Percentiles rank a stretch among this genome's conserved stretches.
phyloP scores from a whole-genome alignment of 2,329 filamentous ascomycete genomes.

The Didymella exigua region DNA sequence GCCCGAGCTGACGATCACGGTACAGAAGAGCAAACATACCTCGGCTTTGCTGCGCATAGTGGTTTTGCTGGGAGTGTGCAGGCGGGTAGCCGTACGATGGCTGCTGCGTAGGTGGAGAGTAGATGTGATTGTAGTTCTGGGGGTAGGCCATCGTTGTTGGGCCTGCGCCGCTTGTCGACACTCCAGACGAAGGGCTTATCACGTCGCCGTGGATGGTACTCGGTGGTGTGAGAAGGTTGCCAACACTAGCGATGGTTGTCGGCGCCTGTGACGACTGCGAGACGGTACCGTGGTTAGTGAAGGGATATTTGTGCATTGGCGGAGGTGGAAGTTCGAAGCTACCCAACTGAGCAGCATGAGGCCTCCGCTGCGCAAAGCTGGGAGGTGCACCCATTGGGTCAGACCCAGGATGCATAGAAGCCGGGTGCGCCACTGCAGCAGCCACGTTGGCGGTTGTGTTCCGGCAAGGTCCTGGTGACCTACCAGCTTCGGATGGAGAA shows the following conservation, averaged over 20 bases:
- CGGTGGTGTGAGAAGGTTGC: constrained; percentile 67
- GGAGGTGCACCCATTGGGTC: constrained; percentile 65
- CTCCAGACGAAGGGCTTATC: constrained; percentile 66
- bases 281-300: constrained; percentile 46
- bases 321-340: constrained; percentile 70
- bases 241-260: constrained; percentile 58
- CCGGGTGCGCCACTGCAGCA: constrained; percentile 64
- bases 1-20: constrained; percentile 59
- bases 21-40: constrained; percentile 61
- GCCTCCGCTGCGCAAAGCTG: constrained; percentile 73
- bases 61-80: constrained; percentile 38
- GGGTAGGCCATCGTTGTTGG: constrained; percentile 65
- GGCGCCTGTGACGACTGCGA: constrained; percentile 56
- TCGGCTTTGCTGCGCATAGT: constrained; percentile 38
- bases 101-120: constrained; percentile 62
- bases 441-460: constrained; percentile 64
- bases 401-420: constrained; percentile 66
- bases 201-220: constrained; percentile 65
- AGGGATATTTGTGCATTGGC: constrained; percentile 61
- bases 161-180: constrained; percentile 63
- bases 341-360: constrained; percentile 71
- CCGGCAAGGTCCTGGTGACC: constrained; percentile 50
- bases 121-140: constrained; percentile 64
- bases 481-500: constrained; percentile 49
- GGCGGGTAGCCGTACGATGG: constrained; percentile 60